A percentile compares a stretch with the other conserved stretches of the same genome.
phyloP scores from a whole-genome alignment of 2,329 filamentous ascomycete species.

The Fusarium sp. region DNA sequence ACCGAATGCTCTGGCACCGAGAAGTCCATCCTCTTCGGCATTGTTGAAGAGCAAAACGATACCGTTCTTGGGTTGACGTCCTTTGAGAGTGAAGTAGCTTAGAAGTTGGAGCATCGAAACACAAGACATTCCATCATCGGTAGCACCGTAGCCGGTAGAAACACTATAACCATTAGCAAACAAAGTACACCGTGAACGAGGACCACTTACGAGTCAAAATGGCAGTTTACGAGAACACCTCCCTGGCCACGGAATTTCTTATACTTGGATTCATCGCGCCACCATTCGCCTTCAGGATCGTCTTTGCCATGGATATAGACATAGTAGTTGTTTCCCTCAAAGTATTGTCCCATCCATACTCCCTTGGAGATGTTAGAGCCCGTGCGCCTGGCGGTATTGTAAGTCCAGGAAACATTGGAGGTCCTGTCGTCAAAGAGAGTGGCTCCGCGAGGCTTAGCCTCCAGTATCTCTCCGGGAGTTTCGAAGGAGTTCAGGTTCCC shows the following conservation, averaged over 20 bases:
- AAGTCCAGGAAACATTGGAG: slow-evolving; percentile 79
- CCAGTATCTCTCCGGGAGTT: neutral
- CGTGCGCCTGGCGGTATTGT: slow-evolving; percentile 37
- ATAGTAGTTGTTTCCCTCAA: slow-evolving; percentile 92
- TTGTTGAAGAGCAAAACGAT: slow-evolving; percentile 93
- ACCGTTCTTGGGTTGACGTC: slow-evolving; percentile 80
- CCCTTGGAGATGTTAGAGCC: slow-evolving; percentile 39
- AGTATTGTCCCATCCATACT: slow-evolving; percentile 73
- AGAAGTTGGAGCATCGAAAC: slow-evolving; percentile 88
- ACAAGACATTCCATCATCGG: slow-evolving; percentile 92
- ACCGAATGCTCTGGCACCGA: slow-evolving; percentile 87
- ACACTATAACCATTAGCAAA: slow-evolving; percentile 66
- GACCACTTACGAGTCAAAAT: slow-evolving; percentile 79
- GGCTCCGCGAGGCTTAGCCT: slow-evolving; percentile 53
- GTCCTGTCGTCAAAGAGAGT: slow-evolving; percentile 82
- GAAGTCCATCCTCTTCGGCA: slow-evolving; percentile 91
- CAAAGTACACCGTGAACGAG: no score
- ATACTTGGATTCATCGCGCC: slow-evolving; percentile 62
- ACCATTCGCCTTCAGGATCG: slow-evolving; percentile 80
- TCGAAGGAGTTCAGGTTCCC: neutral
- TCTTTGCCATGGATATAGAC: slow-evolving; percentile 88
- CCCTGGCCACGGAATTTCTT: slow-evolving; percentile 69
- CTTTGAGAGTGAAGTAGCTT: slow-evolving; percentile 82
- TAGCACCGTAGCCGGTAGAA: slow-evolving; percentile 90
- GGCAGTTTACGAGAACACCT: slow-evolving; percentile 92